phyloP scores from a whole-genome alignment of 2,329 filamentous ascomycete species.

The Alternaria triticimaculans region DNA sequence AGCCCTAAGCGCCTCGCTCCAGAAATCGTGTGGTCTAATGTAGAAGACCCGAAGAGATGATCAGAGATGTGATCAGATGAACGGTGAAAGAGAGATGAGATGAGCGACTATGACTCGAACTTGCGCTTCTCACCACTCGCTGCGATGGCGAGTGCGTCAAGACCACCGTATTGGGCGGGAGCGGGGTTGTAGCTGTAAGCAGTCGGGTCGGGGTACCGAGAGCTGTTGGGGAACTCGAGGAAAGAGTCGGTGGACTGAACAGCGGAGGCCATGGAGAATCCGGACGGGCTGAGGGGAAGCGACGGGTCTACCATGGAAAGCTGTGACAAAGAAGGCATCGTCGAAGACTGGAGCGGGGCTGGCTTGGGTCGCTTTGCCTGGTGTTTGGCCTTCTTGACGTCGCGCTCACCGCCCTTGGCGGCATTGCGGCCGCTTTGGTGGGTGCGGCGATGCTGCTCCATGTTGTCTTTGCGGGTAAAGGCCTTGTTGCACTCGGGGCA shows the following conservation, averaged over 20 bases:
- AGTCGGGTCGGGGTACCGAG: slow-evolving; percentile 42
- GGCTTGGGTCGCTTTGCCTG: slow-evolving; percentile 44
- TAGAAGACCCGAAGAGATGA: slow-evolving; percentile 1
- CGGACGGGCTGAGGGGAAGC: slow-evolving; percentile 37
- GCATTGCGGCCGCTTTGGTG: slow-evolving; percentile 64
- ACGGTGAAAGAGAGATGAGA: slow-evolving; percentile 2
- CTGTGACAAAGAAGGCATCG: slow-evolving; percentile 24
- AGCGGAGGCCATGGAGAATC: slow-evolving; percentile 36
- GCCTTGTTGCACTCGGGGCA: slow-evolving; percentile 77
- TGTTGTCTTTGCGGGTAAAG: slow-evolving; percentile 83
- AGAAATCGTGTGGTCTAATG: background rate
- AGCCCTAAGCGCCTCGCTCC: slow-evolving; percentile 20
- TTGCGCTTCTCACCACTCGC: slow-evolving; percentile 49
- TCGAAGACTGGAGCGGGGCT: slow-evolving; percentile 36
- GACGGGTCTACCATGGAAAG: slow-evolving; percentile 39
- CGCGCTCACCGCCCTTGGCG: slow-evolving; percentile 40
- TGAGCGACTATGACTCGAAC: slow-evolving; percentile 29
- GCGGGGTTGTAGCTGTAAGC: slow-evolving; percentile 33
- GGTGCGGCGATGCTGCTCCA: slow-evolving; percentile 83
- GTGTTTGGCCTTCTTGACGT: slow-evolving; percentile 48
- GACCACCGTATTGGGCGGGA: slow-evolving; percentile 35
- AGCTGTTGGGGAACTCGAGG: slow-evolving; percentile 31
- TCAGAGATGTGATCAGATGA: slow-evolving; percentile 1
- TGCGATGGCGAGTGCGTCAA: slow-evolving; percentile 48
- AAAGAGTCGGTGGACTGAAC: slow-evolving; percentile 37